These are phyloP conservation scores for Medakamo hakoo DNA, from an alignment of 139 green algal species.

Conservation along the genomic window DNA sequence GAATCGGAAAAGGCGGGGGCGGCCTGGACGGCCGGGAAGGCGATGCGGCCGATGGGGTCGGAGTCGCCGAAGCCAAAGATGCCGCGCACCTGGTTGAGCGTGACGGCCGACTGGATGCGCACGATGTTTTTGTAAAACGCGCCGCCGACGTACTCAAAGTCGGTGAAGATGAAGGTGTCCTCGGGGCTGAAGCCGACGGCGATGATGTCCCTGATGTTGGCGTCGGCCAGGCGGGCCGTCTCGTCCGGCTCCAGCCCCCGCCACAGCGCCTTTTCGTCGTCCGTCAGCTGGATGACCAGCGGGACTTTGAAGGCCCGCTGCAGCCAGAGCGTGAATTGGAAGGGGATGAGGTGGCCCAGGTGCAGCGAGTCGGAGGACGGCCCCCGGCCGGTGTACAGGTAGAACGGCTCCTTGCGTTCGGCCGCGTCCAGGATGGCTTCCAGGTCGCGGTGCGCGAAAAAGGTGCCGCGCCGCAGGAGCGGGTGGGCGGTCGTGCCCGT, in stretches of 20 bases:
- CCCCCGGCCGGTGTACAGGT: conserved; percentile 90
- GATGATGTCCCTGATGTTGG: conserved; percentile 99
- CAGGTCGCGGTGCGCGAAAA: conserved; percentile 89
- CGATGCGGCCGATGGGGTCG: conserved; percentile 92
- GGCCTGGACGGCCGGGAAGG: conserved; percentile 86
- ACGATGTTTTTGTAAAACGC: conserved; percentile 90
- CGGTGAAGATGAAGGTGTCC: conserved; percentile 95
- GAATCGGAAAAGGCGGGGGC: conserved; percentile 78
- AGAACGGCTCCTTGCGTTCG: conserved; percentile 85
- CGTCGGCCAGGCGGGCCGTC: conserved; percentile 50
- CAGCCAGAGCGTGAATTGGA: conserved; percentile 92
- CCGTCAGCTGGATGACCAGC: conserved; percentile 96
- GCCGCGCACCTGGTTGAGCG: conserved; percentile 77
- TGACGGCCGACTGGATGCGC: conserved; percentile 73
- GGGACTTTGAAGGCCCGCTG: conserved; percentile 89
- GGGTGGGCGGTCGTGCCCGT: conserved; percentile 54
- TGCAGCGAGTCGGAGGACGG: conserved; percentile 93
- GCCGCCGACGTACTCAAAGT: conserved; percentile 91
- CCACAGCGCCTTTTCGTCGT: conserved; percentile 92
- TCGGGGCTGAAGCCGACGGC: conserved; percentile 89
- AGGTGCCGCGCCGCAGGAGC: conserved; percentile 81
- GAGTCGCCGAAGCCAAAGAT: conserved; percentile 79
- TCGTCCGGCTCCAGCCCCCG: conserved; percentile 58
- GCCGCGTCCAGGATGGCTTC: conserved; percentile 75
- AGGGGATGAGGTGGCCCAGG: conserved; percentile 91